These are phyloP conservation scores for Fraxinus anomala DNA, from an alignment of 257 asterid species.

Conservation along the genomic window DNA sequence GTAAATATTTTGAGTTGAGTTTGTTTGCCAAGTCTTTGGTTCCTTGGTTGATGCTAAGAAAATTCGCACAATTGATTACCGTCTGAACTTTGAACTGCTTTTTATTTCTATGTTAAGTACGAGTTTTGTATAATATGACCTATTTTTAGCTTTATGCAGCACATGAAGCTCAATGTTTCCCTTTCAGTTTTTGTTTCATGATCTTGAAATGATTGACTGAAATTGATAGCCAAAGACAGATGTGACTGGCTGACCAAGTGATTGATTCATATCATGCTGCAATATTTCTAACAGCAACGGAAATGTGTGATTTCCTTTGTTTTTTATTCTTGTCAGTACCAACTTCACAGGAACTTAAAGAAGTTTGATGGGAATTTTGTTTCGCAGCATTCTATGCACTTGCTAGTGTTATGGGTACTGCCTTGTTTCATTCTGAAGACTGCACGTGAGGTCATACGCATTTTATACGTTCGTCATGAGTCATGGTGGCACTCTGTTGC, in stretches of 20 bases:
- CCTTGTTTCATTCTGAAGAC: slow-evolving; percentile 64
- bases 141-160: not conserved
- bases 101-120: not conserved
- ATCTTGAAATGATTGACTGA: not conserved
- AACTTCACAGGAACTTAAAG: not conserved
- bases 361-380: slow-evolving; percentile 20
- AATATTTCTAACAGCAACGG: not conserved
- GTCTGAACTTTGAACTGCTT: not conserved
- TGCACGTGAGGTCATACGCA: slow-evolving; percentile 65
- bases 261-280: not conserved
- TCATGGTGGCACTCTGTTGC: slow-evolving; percentile 68
- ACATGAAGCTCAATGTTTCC: not conserved
- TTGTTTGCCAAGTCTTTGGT: not conserved
- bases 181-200: not conserved
- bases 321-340: not conserved
- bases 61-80: not conserved
- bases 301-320: not conserved
- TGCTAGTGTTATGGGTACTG: slow-evolving; percentile 58
- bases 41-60: not conserved
- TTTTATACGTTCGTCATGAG: slow-evolving; percentile 56
- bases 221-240: not conserved
- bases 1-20: not conserved
- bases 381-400: slow-evolving; percentile 66
- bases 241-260: not conserved
- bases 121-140: not conserved